Evolutionary conservation across 495 filamentous ascomycete species (phyloP).

Genomic region (Xylaria nigripes): DNA sequence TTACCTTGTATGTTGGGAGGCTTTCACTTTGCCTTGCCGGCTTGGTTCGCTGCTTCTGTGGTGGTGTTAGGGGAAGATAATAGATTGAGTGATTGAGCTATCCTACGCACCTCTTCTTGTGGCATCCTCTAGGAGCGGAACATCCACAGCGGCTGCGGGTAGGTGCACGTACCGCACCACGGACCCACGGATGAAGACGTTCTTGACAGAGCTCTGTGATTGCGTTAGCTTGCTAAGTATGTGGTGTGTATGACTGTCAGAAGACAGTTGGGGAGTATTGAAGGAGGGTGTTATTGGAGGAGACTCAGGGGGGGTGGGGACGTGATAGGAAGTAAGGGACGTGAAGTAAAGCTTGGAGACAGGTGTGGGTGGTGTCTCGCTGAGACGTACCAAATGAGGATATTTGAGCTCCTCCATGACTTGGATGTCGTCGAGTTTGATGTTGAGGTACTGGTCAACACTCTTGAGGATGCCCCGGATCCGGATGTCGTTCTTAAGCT

Average conservation of each 20-base stretch:
- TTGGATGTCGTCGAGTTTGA: slow-evolving; percentile 91
- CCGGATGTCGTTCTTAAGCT: slow-evolving; percentile 98
- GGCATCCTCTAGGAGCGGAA: slow-evolving; percentile 87
- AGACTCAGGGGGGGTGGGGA: neutral
- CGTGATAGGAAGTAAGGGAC: neutral
- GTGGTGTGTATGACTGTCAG: neutral
- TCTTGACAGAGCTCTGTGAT: slow-evolving; percentile 70
- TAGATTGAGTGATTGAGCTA: neutral
- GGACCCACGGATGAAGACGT: slow-evolving; percentile 94
- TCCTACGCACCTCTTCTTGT: slow-evolving; percentile 72
- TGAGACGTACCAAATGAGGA: slow-evolving; percentile 66
- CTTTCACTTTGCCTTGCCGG: slow-evolving; percentile 35
- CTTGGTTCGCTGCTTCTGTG: slow-evolving; percentile 37
- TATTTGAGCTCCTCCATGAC: slow-evolving; percentile 88
- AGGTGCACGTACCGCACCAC: slow-evolving; percentile 95
- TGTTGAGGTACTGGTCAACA: slow-evolving; percentile 98
- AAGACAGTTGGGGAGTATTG: neutral
- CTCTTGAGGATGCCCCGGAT: slow-evolving; percentile 91
- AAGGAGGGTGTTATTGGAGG: neutral
- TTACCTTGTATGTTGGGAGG: neutral
- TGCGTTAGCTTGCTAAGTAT: neutral
- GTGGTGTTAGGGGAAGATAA: neutral
- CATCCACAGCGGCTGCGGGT: slow-evolving; percentile 79
- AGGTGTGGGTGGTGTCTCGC: neutral
- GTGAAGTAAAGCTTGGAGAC: neutral